These are phyloP conservation scores for Psilocybe tampanensis DNA, from an alignment of 768 basidiomycete genomes.

Conservation along the genomic window DNA sequence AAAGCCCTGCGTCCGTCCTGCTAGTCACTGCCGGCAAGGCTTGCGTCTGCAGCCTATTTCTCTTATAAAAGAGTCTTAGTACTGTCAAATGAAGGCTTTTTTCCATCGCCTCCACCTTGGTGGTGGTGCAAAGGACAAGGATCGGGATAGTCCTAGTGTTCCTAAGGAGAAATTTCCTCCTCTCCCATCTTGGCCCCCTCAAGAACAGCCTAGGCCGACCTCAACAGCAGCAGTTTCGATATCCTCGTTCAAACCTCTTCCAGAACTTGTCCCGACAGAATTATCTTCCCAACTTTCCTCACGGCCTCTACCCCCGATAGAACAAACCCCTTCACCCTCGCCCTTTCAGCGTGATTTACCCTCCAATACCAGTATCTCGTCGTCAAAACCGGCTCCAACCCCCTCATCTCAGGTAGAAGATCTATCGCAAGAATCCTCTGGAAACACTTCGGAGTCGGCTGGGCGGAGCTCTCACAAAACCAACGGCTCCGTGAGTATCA, in stretches of 20 bases:
- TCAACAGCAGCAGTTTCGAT: conserved; percentile 47
- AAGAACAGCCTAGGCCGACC: conserved; percentile 30
- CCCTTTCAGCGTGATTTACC: conserved; percentile 25
- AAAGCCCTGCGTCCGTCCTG: conserved; percentile 9
- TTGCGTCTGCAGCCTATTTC: neutral
- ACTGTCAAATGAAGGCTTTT: conserved; percentile 75
- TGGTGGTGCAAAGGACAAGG: conserved; percentile 66
- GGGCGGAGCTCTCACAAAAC: conserved; percentile 39
- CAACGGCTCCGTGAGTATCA: conserved; percentile 29
- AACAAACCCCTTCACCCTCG: conserved; percentile 23
- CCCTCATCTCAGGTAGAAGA: conserved; percentile 21
- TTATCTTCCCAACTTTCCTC: conserved; percentile 34
- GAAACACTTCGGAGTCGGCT: conserved; percentile 33
- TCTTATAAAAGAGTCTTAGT: conserved; percentile 1
- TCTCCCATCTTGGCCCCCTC: conserved; percentile 70
- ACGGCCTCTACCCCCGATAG: conserved; percentile 32
- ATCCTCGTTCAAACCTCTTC: conserved; percentile 69
- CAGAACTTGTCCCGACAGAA: conserved; percentile 55
- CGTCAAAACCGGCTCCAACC: conserved; percentile 23
- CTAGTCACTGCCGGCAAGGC: conserved; percentile 9
- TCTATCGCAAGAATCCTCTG: conserved; percentile 24
- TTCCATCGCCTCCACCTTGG: conserved; percentile 75
- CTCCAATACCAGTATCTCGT: conserved; percentile 15
- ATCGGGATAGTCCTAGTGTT: conserved; percentile 47
- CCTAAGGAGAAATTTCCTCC: conserved; percentile 71